phyloP scores from a whole-genome alignment of 1,139 yeast species.

The Zygoascus meyerae region DNA sequence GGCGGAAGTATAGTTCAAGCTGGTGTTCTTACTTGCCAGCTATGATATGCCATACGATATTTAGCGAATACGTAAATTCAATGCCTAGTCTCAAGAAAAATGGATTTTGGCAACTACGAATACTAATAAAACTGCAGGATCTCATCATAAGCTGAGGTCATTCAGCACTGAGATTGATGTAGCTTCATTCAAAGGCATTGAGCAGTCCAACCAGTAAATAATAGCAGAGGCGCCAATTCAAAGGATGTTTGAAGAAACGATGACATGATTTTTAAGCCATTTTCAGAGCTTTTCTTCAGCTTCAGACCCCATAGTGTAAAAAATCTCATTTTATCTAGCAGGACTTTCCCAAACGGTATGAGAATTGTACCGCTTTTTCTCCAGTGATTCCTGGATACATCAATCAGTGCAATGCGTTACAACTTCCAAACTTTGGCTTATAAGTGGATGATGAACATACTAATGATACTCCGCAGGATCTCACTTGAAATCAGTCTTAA shows the following conservation, averaged over 20 bases:
- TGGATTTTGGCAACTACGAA: too few relatives aligned
- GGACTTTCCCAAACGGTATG: constrained; percentile 25
- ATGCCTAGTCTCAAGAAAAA: too few relatives aligned
- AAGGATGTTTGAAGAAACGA: too few relatives aligned
- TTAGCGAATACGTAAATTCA: too few relatives aligned
- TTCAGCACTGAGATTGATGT: too few relatives aligned
- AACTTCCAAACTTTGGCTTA: constrained; percentile 36
- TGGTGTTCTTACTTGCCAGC: constrained; percentile 1
- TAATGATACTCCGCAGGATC: constrained; percentile 15
- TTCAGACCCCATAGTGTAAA: constrained; percentile 29
- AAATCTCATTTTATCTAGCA: constrained; percentile 25
- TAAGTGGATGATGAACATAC: constrained; percentile 6
- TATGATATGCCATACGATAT: too few relatives aligned
- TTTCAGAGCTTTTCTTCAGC: constrained; percentile 31
- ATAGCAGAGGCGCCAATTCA: too few relatives aligned
- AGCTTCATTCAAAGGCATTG: too few relatives aligned
- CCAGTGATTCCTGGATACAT: constrained; percentile 35
- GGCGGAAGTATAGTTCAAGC: not conserved
- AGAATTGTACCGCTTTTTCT: constrained; percentile 34
- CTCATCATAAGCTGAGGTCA: too few relatives aligned
- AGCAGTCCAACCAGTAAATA: too few relatives aligned
- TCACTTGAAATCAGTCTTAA: constrained; percentile 41
- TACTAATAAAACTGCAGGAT: too few relatives aligned
- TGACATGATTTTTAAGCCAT: constrained; percentile 28
- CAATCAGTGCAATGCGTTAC: constrained; percentile 39